Evolutionary conservation across 2,329 filamentous ascomycete genomes (phyloP), one percentile per base, ranked within the genome.

Genomic region (Nannizziopsis barbatae): DNA sequence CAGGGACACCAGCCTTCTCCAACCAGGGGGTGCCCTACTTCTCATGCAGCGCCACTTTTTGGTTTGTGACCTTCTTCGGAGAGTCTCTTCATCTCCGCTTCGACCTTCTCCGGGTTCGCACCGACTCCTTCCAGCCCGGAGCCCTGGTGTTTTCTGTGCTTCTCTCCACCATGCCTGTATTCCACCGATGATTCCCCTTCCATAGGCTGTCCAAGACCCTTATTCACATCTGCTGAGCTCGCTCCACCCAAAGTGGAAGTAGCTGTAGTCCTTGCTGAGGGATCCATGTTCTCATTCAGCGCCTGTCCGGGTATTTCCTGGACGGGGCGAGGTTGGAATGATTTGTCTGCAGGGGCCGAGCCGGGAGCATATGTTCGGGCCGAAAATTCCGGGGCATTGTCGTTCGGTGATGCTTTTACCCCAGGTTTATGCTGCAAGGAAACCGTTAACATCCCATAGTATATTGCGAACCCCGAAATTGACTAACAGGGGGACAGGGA

Each of bases 351-450:
- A 1, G 83, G 83, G 0, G 83, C 83, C 2, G 77, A 76, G 51
- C 83, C 83, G 0, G 81, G 65, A 0, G 80, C 73, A 32, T 79
- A 65, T 1, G 72, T 74, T 61, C 86, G 55, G 18, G 77, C 75
- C 57, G 75, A 69, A 69, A 84, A 87, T 58, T 84, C 81, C 15
- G 78, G 78, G 10, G 65, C 79, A 55, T 79, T 76, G 53, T 71
- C 68, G 10, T 57, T 54, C n/a, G 63, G 63, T 57, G 76, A 76
- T 50, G 78, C 73, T 52, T 77, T 73, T 56, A 73, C 69, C 45
- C 82, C 82, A 2, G 75, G 74, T 59, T 79, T 71, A 64, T 86
- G 82, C 80, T 84, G 55, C 5, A 31, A 18, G 1, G 14, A 12
- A 18, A 40, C 11, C 20, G 20, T 22, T 20, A n/a, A 12, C 32